phyloP scores from a whole-genome alignment of 176 grass and related monocot genomes.

The Bromus sterilis region DNA sequence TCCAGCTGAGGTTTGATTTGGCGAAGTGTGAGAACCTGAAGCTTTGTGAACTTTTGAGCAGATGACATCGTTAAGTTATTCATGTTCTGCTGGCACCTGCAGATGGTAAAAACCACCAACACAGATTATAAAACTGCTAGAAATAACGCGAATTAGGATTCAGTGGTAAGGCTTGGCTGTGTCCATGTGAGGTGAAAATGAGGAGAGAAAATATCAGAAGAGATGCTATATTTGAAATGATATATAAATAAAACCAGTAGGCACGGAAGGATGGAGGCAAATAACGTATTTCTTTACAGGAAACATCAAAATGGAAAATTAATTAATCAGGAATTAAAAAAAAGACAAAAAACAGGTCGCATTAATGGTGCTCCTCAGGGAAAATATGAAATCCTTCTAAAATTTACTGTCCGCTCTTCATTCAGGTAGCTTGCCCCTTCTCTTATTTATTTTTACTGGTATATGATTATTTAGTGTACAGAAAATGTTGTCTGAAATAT shows the following conservation, averaged over 20 bases:
- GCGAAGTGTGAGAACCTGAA: constrained; percentile 63
- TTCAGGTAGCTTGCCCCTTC: not conserved
- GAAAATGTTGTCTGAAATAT: not conserved
- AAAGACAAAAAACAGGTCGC: not conserved
- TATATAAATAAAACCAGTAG: not conserved
- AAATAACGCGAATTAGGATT: not conserved
- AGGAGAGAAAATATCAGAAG: not conserved
- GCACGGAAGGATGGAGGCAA: not conserved
- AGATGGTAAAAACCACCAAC: not conserved
- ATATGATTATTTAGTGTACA: not conserved
- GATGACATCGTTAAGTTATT: constrained; percentile 55
- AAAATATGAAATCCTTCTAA: not conserved
- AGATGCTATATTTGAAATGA: not conserved
- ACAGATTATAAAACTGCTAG: not conserved
- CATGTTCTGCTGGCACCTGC: constrained; percentile 78
- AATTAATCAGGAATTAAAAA: not conserved
- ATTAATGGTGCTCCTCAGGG: not conserved
- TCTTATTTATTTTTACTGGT: not conserved
- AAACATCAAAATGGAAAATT: not conserved
- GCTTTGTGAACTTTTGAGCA: constrained; percentile 63
- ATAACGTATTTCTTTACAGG: not conserved
- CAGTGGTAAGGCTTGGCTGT: not conserved
- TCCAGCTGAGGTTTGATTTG: constrained; percentile 79
- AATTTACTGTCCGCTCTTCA: not conserved
- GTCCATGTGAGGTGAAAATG: not conserved